phyloP scores from a whole-genome alignment of 441 rosid genomes.

The Aleurites moluccanus region DNA sequence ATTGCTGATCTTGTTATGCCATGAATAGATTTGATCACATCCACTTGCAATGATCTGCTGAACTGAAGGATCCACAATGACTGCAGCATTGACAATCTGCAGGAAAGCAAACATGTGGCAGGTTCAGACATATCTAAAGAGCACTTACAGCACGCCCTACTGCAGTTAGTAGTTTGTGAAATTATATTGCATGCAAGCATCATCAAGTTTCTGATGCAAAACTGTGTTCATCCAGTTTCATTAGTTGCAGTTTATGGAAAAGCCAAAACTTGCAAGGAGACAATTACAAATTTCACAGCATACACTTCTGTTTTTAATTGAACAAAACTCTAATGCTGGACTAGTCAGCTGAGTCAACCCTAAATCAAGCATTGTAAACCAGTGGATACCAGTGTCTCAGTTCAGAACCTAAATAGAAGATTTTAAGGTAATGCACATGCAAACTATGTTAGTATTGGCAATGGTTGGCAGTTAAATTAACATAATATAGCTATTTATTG shows the following conservation, averaged over 20 bases:
- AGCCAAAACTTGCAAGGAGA: background rate
- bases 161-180: background rate
- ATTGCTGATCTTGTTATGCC: conserved; percentile 19
- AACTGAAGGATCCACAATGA: conserved; percentile 70
- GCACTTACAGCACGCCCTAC: background rate
- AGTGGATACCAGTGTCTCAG: background rate
- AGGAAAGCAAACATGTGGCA: conserved; percentile 5
- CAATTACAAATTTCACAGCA: background rate
- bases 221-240: background rate
- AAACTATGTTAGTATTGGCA: background rate
- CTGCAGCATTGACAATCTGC: conserved; percentile 78
- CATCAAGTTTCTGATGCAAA: background rate
- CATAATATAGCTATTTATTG: background rate
- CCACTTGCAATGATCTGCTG: conserved; percentile 59
- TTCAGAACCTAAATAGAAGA: background rate
- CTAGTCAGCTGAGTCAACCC: background rate
- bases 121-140: background rate
- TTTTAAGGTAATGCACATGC: background rate
- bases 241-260: background rate
- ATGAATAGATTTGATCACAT: conserved; percentile 47
- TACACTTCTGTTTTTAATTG: background rate
- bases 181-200: background rate
- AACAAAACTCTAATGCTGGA: background rate
- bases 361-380: background rate
- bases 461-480: background rate